Base-by-base conservation (phyloP, 2,329 filamentous ascomycete genomes). In the Alternaria solani region DNA sequence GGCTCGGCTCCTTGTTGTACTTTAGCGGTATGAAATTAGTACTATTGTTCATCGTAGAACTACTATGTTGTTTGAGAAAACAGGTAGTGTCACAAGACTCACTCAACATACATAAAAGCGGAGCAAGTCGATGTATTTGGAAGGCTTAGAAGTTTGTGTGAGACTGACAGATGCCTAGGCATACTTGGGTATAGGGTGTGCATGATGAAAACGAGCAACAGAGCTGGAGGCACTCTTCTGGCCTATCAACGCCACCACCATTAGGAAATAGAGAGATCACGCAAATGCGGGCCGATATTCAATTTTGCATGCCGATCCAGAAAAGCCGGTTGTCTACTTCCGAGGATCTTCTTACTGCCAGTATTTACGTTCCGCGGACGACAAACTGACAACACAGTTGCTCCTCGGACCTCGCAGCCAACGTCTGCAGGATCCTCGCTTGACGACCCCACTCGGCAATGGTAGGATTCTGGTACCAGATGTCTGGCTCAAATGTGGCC, bases 301-400 rank as follows among this genome's bases (percentile, higher is more conserved):
- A 18, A 5, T 32, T 36, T n/a, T 32, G 26, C 8, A 36, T 39
- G 26, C 20, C 32, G 38, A 36, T 23, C 28, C 30, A 26, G 12
- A 34, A 20, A 26, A n/a, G 23, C 44, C 38, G 44, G 30, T n/a
- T 26, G 43, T 9, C 46, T 11, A 49, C 20, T 25, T 11, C 18
- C 20, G 12, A 25, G 39, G 39, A 6, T 25, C 7, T 12, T 42
- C 39, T 39, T 23, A 18, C 44, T 38, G 26, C 42, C 14, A 32
- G 18, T 25, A 32, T n/a, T 55, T 4, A 55, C 30, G 20, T n/a
- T 49, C 44, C 57, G 57, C 51, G 51, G 57, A 44, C 30, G 36
- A 42, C 51, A 55, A 7, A 8, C 12, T 54, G 38, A 43, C 18
- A 25, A 55, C 14, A 26, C 46, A n/a, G 23, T 23, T 49, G 5